Evolutionary conservation across 805 yeast species (phyloP).

Genomic region (Ascoidea asiatica): DNA sequence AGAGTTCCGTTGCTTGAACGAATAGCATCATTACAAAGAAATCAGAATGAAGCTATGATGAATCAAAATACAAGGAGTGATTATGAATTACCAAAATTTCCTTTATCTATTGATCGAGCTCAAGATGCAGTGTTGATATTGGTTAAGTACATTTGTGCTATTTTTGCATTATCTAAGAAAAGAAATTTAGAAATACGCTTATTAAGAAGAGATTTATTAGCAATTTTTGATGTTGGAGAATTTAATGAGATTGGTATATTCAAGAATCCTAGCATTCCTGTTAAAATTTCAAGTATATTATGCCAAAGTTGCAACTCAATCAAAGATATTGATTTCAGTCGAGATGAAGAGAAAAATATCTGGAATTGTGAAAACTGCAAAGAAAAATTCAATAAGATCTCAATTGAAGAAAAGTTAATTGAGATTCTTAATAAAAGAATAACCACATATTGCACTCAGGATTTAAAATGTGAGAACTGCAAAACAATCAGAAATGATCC

Average conservation of each 20-base stretch:
- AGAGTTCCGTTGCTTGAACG: slow-evolving; percentile 55
- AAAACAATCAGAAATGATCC: slow-evolving; percentile 49
- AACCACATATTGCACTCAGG: slow-evolving; percentile 63
- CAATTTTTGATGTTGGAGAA: slow-evolving; percentile 68
- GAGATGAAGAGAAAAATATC: slow-evolving; percentile 32
- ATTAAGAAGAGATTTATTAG: slow-evolving; percentile 60
- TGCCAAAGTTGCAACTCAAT: slow-evolving; percentile 72
- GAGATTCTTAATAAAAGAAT: slow-evolving; percentile 43
- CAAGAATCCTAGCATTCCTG: slow-evolving; percentile 58
- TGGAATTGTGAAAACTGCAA: slow-evolving; percentile 62
- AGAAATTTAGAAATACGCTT: slow-evolving; percentile 61
- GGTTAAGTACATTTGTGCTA: slow-evolving; percentile 62
- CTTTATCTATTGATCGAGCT: slow-evolving; percentile 53
- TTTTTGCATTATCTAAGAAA: slow-evolving; percentile 50
- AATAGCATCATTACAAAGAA: slow-evolving; percentile 45
- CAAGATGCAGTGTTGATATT: slow-evolving; percentile 70
- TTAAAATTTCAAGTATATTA: slow-evolving; percentile 51
- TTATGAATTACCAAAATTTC: slow-evolving; percentile 60
- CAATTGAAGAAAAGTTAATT: slow-evolving; percentile 70
- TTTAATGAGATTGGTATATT: slow-evolving; percentile 68
- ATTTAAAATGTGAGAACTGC: slow-evolving; percentile 71
- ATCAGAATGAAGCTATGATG: slow-evolving; percentile 61
- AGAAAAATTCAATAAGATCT: slow-evolving; percentile 46
- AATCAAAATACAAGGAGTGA: slow-evolving; percentile 50
- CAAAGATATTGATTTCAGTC: slow-evolving; percentile 73